A percentile compares a stretch with the other conserved stretches of the same genome.
phyloP scores from a whole-genome alignment of 441 rosid genomes.

The Euphorbia schlechtendalii region DNA sequence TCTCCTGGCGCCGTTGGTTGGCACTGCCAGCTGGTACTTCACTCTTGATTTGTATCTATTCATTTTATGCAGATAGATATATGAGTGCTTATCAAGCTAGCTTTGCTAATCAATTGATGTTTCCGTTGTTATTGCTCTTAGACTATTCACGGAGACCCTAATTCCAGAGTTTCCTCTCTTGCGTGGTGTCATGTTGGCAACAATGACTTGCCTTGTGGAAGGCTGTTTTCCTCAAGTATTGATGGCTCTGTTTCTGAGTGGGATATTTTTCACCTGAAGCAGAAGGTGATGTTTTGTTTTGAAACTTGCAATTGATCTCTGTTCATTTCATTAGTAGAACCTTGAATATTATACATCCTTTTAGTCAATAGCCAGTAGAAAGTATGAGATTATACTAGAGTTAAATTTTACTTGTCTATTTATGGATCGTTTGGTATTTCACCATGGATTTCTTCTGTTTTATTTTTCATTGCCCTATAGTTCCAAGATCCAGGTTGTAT shows the following conservation, averaged over 20 bases:
- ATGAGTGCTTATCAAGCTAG: background rate
- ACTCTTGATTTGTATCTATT: background rate
- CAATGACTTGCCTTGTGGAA: conserved; percentile 41
- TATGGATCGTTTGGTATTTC: background rate
- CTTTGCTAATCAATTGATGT: background rate
- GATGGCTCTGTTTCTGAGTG: conserved; percentile 86
- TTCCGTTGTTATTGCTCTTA: conserved; percentile 15
- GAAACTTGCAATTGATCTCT: background rate
- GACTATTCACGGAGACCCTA: conserved; percentile 78
- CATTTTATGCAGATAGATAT: background rate
- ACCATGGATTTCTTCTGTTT: background rate
- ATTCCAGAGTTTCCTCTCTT: conserved; percentile 68
- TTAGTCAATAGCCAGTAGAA: background rate
- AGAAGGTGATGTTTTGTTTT: conserved; percentile 53
- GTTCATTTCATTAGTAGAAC: background rate
- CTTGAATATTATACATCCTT: background rate
- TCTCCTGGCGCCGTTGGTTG: conserved; percentile 80
- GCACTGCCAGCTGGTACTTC: conserved; percentile 86
- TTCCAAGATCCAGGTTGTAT: background rate
- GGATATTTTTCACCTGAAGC: conserved; percentile 82
- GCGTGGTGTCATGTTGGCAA: conserved; percentile 59
- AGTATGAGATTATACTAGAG: background rate
- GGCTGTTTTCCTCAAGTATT: conserved; percentile 74
- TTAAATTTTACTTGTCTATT: background rate
- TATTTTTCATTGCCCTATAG: background rate